Percentiles rank a stretch among this genome's conserved stretches.
These are phyloP conservation scores for Aspergillus unguis DNA, from an alignment of 2,329 filamentous ascomycete genomes.

Conservation along the genomic window DNA sequence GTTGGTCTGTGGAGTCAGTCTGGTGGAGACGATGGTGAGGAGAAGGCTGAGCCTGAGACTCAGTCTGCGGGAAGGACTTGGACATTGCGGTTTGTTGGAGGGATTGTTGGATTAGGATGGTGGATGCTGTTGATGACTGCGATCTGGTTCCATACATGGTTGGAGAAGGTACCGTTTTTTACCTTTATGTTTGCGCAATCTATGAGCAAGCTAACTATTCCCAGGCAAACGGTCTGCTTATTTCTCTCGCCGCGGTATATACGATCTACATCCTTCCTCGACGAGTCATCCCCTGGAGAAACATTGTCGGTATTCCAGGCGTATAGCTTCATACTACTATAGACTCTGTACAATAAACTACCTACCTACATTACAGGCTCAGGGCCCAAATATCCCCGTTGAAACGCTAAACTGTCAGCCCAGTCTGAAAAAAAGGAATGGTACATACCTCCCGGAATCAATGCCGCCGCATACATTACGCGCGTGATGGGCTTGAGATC, in stretches of 20 bases:
- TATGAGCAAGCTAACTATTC: slow-evolving; percentile 11
- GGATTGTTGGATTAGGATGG: slow-evolving; percentile 67
- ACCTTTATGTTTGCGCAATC: slow-evolving; percentile 10
- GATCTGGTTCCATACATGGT: slow-evolving; percentile 97
- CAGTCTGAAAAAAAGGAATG: background rate
- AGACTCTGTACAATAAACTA: background rate
- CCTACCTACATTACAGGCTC: slow-evolving; percentile 23
- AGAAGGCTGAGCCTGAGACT: background rate
- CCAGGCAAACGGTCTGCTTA: slow-evolving; percentile 49
- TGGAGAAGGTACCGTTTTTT: slow-evolving; percentile 72
- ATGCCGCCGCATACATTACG: slow-evolving; percentile 57
- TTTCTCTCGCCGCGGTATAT: slow-evolving; percentile 50
- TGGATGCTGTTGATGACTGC: slow-evolving; percentile 99
- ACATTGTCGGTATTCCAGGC: slow-evolving; percentile 45
- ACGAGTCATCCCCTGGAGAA: slow-evolving; percentile 41
- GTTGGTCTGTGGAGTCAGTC: slow-evolving; percentile 53
- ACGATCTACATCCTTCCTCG: slow-evolving; percentile 52
- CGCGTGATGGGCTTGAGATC: slow-evolving; percentile 54
- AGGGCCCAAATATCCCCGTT: slow-evolving; percentile 31
- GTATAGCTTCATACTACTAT: slow-evolving; percentile 21
- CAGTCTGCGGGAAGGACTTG: slow-evolving; percentile 54
- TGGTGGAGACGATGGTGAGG: slow-evolving; percentile 30
- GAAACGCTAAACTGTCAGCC: slow-evolving; percentile 30
- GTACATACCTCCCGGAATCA: slow-evolving; percentile 54
- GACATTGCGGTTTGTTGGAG: slow-evolving; percentile 48